Evolutionary conservation across 768 basidiomycete genomes (phyloP).

Genomic region (Serendipita sp.): DNA sequence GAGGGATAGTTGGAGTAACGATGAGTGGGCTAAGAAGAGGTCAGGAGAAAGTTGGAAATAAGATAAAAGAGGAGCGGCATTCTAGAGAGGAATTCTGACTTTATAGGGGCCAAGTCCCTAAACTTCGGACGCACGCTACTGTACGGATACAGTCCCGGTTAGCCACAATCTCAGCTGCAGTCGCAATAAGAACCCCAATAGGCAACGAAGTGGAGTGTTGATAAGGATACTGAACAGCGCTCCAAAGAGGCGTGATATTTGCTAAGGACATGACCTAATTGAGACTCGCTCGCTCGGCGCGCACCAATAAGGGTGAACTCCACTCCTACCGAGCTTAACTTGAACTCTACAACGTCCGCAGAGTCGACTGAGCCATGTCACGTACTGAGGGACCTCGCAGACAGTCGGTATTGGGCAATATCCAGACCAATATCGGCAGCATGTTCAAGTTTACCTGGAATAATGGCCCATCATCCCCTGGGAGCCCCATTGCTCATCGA

Average conservation of each 20-base stretch:
- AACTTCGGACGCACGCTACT: too few relatives aligned
- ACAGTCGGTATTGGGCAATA: background rate
- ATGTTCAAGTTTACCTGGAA: background rate
- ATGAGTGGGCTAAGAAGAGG: conserved; percentile 33
- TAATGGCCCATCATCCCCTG: background rate
- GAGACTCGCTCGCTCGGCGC: too few relatives aligned
- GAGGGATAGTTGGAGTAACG: conserved; percentile 37
- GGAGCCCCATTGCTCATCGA: background rate
- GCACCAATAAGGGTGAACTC: too few relatives aligned
- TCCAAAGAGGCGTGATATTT: too few relatives aligned
- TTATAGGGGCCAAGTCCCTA: too few relatives aligned
- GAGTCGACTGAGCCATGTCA: background rate
- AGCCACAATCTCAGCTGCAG: too few relatives aligned
- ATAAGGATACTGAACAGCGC: too few relatives aligned
- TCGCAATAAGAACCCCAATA: too few relatives aligned
- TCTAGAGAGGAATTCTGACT: too few relatives aligned
- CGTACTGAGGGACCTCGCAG: background rate
- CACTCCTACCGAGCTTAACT: background rate
- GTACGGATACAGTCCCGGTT: too few relatives aligned
- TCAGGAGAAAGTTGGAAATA: conserved; percentile 18
- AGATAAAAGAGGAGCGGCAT: conserved; percentile 12
- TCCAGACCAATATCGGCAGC: background rate
- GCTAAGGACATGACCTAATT: too few relatives aligned
- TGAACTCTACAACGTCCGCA: background rate
- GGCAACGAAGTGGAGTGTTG: too few relatives aligned